Conservation (phyloP, 148 eudicot species). For the Cornus controversa region DNA sequence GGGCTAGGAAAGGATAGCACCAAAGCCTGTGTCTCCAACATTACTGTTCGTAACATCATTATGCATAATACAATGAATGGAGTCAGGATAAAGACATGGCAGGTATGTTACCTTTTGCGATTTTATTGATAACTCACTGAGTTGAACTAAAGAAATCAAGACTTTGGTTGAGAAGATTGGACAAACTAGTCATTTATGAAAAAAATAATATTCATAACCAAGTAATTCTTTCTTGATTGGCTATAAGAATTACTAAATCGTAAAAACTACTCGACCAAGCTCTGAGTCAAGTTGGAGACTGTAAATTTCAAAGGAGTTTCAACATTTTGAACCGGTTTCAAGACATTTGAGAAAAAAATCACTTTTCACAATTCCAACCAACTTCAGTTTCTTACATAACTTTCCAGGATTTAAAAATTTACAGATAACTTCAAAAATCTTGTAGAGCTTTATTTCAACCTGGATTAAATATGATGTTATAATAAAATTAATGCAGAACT, state of each 20-base stretch:
- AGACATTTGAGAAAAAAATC: not conserved
- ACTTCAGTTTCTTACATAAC: not conserved
- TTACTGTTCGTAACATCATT: slow-evolving; percentile 66
- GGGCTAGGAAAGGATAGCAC: slow-evolving; percentile 81
- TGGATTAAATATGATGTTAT: too few species aligned
- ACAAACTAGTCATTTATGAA: not conserved
- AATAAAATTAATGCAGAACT: not conserved
- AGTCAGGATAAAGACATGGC: slow-evolving; percentile 97
- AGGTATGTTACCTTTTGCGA: slow-evolving; percentile 47
- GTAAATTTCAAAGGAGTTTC: not conserved
- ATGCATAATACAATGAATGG: slow-evolving; percentile 89
- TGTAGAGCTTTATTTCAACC: too few species aligned
- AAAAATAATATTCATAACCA: not conserved
- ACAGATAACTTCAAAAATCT: too few species aligned
- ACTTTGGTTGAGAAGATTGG: not conserved
- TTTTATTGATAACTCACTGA: not conserved
- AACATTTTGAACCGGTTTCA: not conserved
- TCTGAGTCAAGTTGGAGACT: not conserved
- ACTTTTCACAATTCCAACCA: too few species aligned
- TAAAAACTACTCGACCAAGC: not conserved
- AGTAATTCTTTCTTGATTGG: not conserved
- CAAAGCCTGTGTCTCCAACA: slow-evolving; percentile 87
- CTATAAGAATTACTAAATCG: too few species aligned
- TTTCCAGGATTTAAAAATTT: not conserved
- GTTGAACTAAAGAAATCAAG: not conserved